Conservation (phyloP, 352 stramenopile genomes). For the Phytophthora constricta region DNA sequence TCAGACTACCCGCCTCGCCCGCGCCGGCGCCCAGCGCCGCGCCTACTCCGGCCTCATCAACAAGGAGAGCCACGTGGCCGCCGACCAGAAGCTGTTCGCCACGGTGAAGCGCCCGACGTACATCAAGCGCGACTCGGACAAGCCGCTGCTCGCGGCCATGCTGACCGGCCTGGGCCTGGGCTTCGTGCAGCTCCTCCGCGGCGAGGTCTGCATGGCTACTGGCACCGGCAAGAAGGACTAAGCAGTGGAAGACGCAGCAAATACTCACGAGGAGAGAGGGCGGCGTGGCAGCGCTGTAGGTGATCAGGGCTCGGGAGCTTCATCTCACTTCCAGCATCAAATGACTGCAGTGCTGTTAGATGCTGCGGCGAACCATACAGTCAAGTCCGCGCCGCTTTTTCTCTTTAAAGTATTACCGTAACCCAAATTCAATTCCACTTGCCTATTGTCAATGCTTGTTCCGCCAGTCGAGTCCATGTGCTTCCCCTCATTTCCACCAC, state of each 20-base stretch:
- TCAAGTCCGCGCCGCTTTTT: not conserved
- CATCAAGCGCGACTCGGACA: conserved; percentile 70
- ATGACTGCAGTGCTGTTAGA: not conserved
- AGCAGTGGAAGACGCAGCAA: conserved; percentile 12
- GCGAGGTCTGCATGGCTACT: conserved; percentile 77
- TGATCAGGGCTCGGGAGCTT: too few relatives aligned
- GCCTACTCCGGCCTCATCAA: conserved; percentile 68
- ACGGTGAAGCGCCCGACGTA: conserved; percentile 68
- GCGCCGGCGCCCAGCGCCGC: conserved; percentile 44
- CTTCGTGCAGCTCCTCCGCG: conserved; percentile 63
- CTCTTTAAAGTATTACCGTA: not conserved
- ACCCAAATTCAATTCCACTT: conserved; percentile 1
- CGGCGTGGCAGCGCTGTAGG: too few relatives aligned
- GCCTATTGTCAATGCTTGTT: too few relatives aligned
- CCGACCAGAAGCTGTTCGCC: conserved; percentile 76
- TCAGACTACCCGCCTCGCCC: conserved; percentile 47
- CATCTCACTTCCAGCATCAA: too few relatives aligned
- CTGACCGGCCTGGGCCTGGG: conserved; percentile 55
- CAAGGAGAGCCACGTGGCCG: conserved; percentile 65
- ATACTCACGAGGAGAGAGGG: conserved; percentile 7
- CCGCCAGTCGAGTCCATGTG: not conserved
- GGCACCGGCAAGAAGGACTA: conserved; percentile 78
- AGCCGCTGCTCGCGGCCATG: conserved; percentile 44
- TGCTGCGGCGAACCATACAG: not conserved
- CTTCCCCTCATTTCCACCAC: not conserved